Evolutionary conservation across 2,329 filamentous ascomycete species (phyloP).

Genomic region (Colletotrichum sp.): DNA sequence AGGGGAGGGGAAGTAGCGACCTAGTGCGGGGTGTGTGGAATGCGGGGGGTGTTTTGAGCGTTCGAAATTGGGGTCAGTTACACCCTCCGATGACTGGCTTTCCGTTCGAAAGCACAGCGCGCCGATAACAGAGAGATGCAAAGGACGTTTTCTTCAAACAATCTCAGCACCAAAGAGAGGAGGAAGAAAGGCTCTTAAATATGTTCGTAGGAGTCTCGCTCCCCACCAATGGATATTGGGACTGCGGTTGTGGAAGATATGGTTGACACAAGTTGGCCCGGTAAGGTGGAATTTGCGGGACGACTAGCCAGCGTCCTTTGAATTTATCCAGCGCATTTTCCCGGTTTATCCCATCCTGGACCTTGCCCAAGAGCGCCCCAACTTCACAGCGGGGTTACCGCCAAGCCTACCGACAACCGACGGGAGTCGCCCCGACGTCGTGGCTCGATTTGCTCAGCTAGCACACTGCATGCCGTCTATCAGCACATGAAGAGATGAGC

Average conservation of each 20-base stretch:
- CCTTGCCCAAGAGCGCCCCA: background rate
- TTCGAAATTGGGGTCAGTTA: background rate
- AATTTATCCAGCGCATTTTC: slow-evolving; percentile 25
- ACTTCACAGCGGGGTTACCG: background rate
- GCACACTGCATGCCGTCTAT: background rate
- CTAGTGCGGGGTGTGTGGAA: background rate
- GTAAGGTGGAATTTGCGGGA: slow-evolving; percentile 19
- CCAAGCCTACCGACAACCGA: background rate
- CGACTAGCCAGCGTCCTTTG: slow-evolving; percentile 13
- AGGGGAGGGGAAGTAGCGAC: background rate
- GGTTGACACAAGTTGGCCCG: slow-evolving; percentile 6
- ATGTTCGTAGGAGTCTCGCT: background rate
- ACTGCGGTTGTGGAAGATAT: background rate
- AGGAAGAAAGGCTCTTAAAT: background rate
- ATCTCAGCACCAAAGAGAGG: background rate
- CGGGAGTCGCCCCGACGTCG: background rate
- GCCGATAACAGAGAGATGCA: background rate
- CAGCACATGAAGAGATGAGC: background rate
- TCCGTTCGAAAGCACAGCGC: background rate
- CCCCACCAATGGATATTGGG: background rate
- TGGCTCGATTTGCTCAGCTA: background rate
- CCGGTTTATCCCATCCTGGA: slow-evolving; percentile 17
- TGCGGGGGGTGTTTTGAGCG: background rate
- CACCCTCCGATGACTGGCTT: background rate
- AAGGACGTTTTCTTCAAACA: background rate